Evolutionary conservation across 2,329 filamentous ascomycete species (phyloP).

Genomic region (Exophiala spinifera): DNA sequence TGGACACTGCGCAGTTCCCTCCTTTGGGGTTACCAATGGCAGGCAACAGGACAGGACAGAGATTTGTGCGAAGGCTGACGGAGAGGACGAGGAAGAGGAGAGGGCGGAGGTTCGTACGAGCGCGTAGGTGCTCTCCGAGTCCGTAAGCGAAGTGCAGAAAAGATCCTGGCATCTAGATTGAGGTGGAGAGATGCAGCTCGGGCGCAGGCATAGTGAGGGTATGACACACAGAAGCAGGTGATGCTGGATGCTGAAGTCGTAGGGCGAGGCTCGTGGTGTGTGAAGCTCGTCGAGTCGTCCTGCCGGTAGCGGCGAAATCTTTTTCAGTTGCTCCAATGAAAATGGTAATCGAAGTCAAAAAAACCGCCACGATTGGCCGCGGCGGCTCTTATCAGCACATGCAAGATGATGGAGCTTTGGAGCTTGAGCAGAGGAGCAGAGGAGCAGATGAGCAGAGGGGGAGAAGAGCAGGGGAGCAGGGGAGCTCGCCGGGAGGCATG

Average conservation of each 20-base stretch:
- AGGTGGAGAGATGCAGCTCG: not conserved
- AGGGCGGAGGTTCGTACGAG: not conserved
- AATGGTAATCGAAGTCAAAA: conserved; percentile 23
- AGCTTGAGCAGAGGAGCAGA: not conserved
- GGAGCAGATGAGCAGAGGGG: conserved; percentile 5
- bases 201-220: too few relatives aligned
- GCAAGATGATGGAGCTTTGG: conserved; percentile 20
- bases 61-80: too few relatives aligned
- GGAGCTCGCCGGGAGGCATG: conserved; percentile 14
- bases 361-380: conserved; percentile 12
- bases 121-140: not conserved
- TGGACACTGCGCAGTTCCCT: not conserved
- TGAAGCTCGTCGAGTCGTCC: too few relatives aligned
- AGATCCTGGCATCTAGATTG: not conserved
- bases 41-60: too few relatives aligned
- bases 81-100: not conserved
- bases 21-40: not conserved
- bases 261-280: not conserved
- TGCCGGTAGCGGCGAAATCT: conserved; percentile 18
- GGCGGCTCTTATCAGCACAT: conserved; percentile 24
- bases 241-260: not conserved
- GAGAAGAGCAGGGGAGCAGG: not conserved
- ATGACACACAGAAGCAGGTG: not conserved
- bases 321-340: conserved; percentile 17
- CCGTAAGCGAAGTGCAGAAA: not conserved